Evolutionary conservation across 208 protist genomes (phyloP).

Genomic region (Wallacemonas sp.): DNA sequence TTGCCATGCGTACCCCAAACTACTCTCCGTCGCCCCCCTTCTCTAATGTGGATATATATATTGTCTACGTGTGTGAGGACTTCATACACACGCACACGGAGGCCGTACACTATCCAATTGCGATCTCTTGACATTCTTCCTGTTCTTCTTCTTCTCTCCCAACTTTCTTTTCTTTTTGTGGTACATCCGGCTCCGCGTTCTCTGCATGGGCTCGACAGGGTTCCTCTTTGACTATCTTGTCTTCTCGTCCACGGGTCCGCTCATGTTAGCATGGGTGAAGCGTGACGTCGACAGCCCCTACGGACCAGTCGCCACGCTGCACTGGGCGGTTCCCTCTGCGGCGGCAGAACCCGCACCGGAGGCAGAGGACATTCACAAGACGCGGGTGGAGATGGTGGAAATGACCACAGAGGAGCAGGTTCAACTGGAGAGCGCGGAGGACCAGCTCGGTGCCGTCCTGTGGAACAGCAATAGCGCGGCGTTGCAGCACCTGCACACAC

Average conservation of each 20-base stretch:
- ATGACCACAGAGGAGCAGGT: slow-evolving; percentile 24
- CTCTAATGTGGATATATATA: too few species aligned
- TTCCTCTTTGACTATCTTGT: neutral
- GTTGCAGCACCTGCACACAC: slow-evolving; percentile 56
- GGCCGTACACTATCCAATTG: too few species aligned
- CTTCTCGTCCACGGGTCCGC: neutral
- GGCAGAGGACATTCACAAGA: slow-evolving; percentile 2
- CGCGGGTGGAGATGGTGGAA: slow-evolving; percentile 7
- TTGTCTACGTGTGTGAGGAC: neutral
- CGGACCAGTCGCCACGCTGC: slow-evolving; percentile 67
- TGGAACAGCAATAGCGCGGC: slow-evolving; percentile 89
- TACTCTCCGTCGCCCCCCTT: too few species aligned
- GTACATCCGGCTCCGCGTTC: too few species aligned
- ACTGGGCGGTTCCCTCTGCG: slow-evolving; percentile 66
- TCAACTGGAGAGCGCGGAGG: slow-evolving; percentile 70
- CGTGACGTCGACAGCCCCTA: slow-evolving; percentile 76
- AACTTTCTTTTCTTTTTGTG: slow-evolving; percentile 5
- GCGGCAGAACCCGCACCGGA: slow-evolving; percentile 11
- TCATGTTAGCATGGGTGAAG: slow-evolving; percentile 70
- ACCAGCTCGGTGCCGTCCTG: slow-evolving; percentile 84
- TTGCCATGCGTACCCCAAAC: too few species aligned
- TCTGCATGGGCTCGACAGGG: too few species aligned
- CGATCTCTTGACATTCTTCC: too few species aligned
- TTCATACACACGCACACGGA: neutral
- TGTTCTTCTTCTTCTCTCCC: neutral